A percentile compares a stretch with the other conserved stretches of the same genome.
Evolutionary conservation across 1,284 basidiomycete genomes (phyloP).

Genomic region (Ceratobasidium papillatum): DNA sequence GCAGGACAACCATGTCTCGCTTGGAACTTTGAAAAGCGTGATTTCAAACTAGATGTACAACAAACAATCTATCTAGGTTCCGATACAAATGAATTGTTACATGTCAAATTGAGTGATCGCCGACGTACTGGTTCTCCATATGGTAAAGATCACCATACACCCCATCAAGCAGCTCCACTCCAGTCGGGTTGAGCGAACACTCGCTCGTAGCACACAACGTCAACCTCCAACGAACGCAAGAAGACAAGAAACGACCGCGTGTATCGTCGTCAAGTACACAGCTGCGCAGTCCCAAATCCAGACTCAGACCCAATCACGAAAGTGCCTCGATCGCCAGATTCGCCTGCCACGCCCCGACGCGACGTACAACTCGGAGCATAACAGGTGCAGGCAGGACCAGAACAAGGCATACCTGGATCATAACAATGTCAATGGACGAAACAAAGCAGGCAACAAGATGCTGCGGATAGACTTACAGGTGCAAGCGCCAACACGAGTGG

Average conservation of each 20-base stretch:
- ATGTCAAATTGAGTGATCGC: not conserved
- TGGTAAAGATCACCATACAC: not conserved
- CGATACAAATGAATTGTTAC: slow-evolving; percentile 16
- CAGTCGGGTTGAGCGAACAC: not conserved
- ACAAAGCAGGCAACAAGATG: not conserved
- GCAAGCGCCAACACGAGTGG: slow-evolving; percentile 64
- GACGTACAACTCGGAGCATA: slow-evolving; percentile 67
- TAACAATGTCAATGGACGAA: not conserved
- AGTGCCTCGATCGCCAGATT: slow-evolving; percentile 79
- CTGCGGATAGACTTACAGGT: slow-evolving; percentile 53
- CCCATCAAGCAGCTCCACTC: not conserved
- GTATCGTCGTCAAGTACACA: slow-evolving; percentile 33
- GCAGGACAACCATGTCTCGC: slow-evolving; percentile 37
- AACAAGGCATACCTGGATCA: slow-evolving; percentile 54
- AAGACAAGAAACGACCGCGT: not conserved
- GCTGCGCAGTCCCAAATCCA: not conserved
- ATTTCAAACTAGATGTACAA: slow-evolving; percentile 13
- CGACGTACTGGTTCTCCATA: not conserved
- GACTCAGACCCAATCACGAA: slow-evolving; percentile 51
- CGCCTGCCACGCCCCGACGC: slow-evolving; percentile 79
- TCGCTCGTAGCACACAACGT: not conserved
- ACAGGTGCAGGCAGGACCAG: slow-evolving; percentile 72
- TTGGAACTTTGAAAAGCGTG: slow-evolving; percentile 11
- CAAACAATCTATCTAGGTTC: not conserved
- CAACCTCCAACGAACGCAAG: not conserved